Base-by-base conservation (phyloP, 106 monocot genomes). In the Phalaenopsis equestris region DNA sequence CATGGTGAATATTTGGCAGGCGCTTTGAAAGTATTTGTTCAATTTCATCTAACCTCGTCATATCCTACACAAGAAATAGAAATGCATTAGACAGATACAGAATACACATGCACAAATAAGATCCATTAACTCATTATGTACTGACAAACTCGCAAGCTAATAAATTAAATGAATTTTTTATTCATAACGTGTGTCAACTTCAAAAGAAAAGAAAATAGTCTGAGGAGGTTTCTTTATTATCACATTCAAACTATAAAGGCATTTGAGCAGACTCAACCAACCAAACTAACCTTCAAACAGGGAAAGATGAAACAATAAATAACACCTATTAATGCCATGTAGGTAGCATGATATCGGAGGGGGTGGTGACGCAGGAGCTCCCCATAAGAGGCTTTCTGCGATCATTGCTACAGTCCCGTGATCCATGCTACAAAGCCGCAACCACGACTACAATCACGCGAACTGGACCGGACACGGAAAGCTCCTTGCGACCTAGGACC, bases 21-120 rank as follows among this genome's bases (percentile, higher is more conserved):
- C 87, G 83, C 80, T 93, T 89, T 37, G 91, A 92, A 82, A 94
- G 88, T 67, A 95, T 86, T 67, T 75, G 78, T 88, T 95, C 99
- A 78, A 70, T 84, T 82, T 83, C 86, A 86, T 94, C 92, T 76
- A 95, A 77, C 79, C 76, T 85, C 89, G 93, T 98, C 86, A 94
- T 87, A 49, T 90, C 94, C 98, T 94, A 68, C 38, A 72, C 86
- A 82, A 81, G 19, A 78, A 72, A 42, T 15, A 74, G 8, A n/a
- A 61, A 14, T 70, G 70, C 14, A 10, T 70, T 70, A 38, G 8
- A n/a, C 4, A 21, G 61, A 21, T 61, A 21, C 5, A 61, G 61
- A 61, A n/a, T 30, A n/a, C 21, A 3, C 19, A 21, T 6, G 61
- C 10, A 21, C 21, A 61, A 57, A 61, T 61, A 61, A 61, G n/a